phyloP scores from a whole-genome alignment of 2,329 filamentous ascomycete species.

The Xylariaceae sp. region DNA sequence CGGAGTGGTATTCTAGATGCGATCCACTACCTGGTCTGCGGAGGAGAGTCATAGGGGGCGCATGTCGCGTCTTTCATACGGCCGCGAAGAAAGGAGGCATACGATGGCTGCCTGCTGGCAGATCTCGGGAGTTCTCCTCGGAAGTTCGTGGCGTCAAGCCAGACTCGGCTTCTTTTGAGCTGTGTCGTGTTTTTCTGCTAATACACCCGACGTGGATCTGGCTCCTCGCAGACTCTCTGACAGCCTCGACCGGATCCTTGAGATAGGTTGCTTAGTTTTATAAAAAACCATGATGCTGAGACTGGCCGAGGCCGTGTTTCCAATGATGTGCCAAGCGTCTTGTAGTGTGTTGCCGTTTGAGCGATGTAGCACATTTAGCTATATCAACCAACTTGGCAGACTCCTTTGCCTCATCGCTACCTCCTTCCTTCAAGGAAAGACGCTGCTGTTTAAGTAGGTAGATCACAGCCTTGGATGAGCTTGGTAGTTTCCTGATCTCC shows the following conservation, averaged over 20 bases:
- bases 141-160: background rate
- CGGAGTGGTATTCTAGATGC: constrained; percentile 17
- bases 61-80: constrained; percentile 8
- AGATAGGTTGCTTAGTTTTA: constrained; percentile 19
- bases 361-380: no score
- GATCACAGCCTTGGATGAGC: no score
- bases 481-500: no score
- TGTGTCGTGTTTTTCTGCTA: constrained; percentile 1
- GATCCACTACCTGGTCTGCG: constrained; percentile 16
- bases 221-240: constrained; percentile 11
- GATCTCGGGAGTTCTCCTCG: constrained; percentile 11
- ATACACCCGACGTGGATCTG: background rate
- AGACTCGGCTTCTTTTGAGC: background rate
- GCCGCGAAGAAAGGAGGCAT: constrained; percentile 5
- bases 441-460: no score
- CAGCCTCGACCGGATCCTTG: constrained; percentile 11
- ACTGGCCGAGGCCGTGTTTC: no score
- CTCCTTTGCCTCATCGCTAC: no score
- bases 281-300: constrained; percentile 9
- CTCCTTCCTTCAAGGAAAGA: no score
- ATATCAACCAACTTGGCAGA: no score
- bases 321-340: no score
- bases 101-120: constrained; percentile 1
- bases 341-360: no score
- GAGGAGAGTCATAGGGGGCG: constrained; percentile 16